Percentiles rank a stretch among this genome's conserved stretches.
Evolutionary conservation across 1,139 yeast genomes (phyloP).

Genomic region (Debaryomyces sp.): DNA sequence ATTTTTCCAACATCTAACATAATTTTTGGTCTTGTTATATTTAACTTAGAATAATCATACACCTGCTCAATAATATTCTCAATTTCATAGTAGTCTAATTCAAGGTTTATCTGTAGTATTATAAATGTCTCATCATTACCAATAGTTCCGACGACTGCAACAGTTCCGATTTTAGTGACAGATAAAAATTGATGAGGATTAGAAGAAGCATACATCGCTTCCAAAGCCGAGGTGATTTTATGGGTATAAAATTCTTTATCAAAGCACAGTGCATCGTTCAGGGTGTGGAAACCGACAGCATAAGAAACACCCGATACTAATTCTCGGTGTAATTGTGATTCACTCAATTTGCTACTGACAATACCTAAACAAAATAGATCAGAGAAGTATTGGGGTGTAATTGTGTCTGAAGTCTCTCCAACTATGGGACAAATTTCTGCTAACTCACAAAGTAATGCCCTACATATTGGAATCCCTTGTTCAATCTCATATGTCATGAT

Average conservation of each 20-base stretch:
- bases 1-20: conserved; percentile 37
- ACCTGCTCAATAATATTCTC: conserved; percentile 19
- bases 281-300: conserved; percentile 44
- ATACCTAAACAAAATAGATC: conserved; percentile 46
- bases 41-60: conserved; percentile 20
- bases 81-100: conserved; percentile 19
- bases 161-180: conserved; percentile 46
- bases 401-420: conserved; percentile 45
- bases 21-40: conserved; percentile 23
- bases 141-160: conserved; percentile 46
- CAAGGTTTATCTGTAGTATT: conserved; percentile 28
- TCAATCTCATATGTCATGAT: conserved; percentile 37
- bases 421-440: conserved; percentile 41
- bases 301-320: conserved; percentile 47
- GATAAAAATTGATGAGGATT: conserved; percentile 48
- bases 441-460: conserved; percentile 38
- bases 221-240: conserved; percentile 36
- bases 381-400: conserved; percentile 49
- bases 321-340: conserved; percentile 51
- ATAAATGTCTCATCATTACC: conserved; percentile 51
- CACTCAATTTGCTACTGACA: conserved; percentile 37
- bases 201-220: conserved; percentile 43
- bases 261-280: conserved; percentile 22
- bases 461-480: conserved; percentile 43
- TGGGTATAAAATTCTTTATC: conserved; percentile 27